phyloP scores from a whole-genome alignment of 2,329 filamentous ascomycete genomes.

The Davidsoniella australis region DNA sequence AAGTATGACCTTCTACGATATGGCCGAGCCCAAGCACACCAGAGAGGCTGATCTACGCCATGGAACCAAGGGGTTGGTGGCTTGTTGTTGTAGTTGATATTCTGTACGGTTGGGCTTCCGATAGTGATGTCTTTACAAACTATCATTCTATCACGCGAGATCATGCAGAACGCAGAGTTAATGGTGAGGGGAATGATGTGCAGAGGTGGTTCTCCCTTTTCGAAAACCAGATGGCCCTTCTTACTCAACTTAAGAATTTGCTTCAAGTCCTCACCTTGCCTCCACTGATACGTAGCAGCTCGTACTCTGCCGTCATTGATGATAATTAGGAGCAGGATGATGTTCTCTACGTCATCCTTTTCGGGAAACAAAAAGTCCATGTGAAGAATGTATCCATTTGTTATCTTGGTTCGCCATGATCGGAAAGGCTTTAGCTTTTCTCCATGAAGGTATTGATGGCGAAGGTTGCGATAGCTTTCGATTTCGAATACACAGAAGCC shows the following conservation, averaged over 20 bases:
- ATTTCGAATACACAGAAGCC: constrained; percentile 58
- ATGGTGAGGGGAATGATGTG: constrained; percentile 57
- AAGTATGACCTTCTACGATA: constrained; percentile 47
- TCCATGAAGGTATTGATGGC: constrained; percentile 27
- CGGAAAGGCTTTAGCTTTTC: constrained; percentile 42
- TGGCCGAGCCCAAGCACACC: constrained; percentile 74
- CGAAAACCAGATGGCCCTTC: constrained; percentile 32
- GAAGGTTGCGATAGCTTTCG: constrained; percentile 36
- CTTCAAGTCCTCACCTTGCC: constrained; percentile 30
- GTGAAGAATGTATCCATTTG: constrained; percentile 63
- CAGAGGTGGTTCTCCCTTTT: constrained; percentile 40
- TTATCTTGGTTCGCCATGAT: constrained; percentile 23
- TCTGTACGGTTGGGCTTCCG: constrained; percentile 30
- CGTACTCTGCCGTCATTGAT: constrained; percentile 30
- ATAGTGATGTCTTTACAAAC: constrained; percentile 38
- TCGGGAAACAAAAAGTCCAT: constrained; percentile 71
- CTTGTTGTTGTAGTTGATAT: constrained; percentile 25
- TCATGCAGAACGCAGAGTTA: constrained; percentile 51
- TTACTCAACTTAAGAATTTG: constrained; percentile 26
- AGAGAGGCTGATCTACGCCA: constrained; percentile 39
- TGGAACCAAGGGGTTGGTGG: constrained; percentile 28
- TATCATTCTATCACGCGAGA: constrained; percentile 42
- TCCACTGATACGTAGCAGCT: constrained; percentile 45
- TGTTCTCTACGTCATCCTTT: constrained; percentile 50
- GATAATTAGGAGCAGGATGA: constrained; percentile 58